A percentile compares a stretch with the other conserved stretches of the same genome.
Evolutionary conservation across 2,329 filamentous ascomycete species (phyloP).

Genomic region (Mycosphaerella sp.): DNA sequence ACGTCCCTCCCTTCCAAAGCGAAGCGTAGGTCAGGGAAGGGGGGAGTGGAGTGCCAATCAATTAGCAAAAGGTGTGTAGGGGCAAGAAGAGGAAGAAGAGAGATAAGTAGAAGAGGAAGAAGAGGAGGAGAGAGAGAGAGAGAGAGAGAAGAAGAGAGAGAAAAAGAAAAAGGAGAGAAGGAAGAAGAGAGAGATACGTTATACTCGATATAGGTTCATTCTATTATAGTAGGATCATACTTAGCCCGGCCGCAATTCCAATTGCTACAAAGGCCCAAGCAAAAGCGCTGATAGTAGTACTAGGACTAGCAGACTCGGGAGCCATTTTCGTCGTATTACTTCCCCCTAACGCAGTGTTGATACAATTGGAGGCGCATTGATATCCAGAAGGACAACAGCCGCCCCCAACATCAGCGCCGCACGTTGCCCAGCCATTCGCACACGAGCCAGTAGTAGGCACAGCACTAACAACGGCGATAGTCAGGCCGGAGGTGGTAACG

Average conservation of each 20-base stretch:
- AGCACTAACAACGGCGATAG: constrained; percentile 49
- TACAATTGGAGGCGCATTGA: constrained; percentile 65
- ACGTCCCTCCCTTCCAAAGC: too few relatives aligned
- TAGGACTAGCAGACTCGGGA: constrained; percentile 32
- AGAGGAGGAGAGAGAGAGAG: too few relatives aligned
- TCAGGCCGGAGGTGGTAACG: constrained; percentile 57
- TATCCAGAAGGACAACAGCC: constrained; percentile 82
- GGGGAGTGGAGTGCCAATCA: too few relatives aligned
- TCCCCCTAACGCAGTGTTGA: constrained; percentile 49
- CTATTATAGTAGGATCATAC: constrained; percentile 36
- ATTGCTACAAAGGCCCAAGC: constrained; percentile 31
- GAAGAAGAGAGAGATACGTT: too few relatives aligned
- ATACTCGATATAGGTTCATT: too few relatives aligned
- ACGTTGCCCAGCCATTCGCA: constrained; percentile 72
- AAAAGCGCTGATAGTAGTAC: constrained; percentile 24
- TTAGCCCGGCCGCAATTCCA: constrained; percentile 32
- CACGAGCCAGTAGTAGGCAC: constrained; percentile 46
- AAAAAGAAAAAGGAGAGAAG: too few relatives aligned
- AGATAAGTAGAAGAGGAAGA: too few relatives aligned
- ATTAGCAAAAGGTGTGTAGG: too few relatives aligned
- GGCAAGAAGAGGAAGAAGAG: too few relatives aligned
- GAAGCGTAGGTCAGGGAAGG: too few relatives aligned
- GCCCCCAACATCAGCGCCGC: constrained; percentile 57
- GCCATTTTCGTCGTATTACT: constrained; percentile 45
- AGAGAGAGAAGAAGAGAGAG: too few relatives aligned